A percentile compares a stretch with the other conserved stretches of the same genome.
phyloP scores from a whole-genome alignment of 495 filamentous ascomycete species.

The Penicillium diatomitis region DNA sequence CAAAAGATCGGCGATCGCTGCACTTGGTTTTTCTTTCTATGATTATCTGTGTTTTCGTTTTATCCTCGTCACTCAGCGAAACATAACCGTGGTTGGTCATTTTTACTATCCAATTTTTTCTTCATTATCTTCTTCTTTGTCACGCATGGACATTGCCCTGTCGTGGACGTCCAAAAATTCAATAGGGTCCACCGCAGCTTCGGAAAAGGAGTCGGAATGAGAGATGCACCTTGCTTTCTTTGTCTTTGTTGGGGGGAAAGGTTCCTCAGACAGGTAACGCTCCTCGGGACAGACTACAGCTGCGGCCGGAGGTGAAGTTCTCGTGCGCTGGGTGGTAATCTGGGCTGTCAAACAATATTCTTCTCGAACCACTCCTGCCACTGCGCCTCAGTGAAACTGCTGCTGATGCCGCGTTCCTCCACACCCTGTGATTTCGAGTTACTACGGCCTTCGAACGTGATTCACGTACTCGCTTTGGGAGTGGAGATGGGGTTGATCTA shows the following conservation, averaged over 20 bases:
- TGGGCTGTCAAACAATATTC: constrained; percentile 49
- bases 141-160: constrained; percentile 12
- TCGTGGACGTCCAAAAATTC: constrained; percentile 4
- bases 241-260: no score
- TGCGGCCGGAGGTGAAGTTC: constrained; percentile 2
- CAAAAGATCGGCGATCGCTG: constrained; percentile 5
- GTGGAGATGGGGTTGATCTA: no score
- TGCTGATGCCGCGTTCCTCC: constrained; percentile 67
- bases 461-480: no score
- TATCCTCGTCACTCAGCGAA: neutral
- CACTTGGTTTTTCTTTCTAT: constrained; percentile 1
- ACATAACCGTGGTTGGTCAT: constrained; percentile 3
- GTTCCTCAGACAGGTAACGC: no score
- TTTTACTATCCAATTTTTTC: neutral
- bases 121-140: constrained; percentile 5
- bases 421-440: constrained; percentile 43
- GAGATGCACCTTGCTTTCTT: constrained; percentile 12
- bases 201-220: constrained; percentile 25
- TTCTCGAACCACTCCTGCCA: constrained; percentile 82
- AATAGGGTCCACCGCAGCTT: constrained; percentile 20
- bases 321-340: neutral
- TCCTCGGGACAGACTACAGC: constrained; percentile 1
- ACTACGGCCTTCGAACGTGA: no score
- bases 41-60: neutral
- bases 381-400: constrained; percentile 64